Base-by-base conservation (phyloP, 208 protist genomes). In the Crithidia expoeki region DNA sequence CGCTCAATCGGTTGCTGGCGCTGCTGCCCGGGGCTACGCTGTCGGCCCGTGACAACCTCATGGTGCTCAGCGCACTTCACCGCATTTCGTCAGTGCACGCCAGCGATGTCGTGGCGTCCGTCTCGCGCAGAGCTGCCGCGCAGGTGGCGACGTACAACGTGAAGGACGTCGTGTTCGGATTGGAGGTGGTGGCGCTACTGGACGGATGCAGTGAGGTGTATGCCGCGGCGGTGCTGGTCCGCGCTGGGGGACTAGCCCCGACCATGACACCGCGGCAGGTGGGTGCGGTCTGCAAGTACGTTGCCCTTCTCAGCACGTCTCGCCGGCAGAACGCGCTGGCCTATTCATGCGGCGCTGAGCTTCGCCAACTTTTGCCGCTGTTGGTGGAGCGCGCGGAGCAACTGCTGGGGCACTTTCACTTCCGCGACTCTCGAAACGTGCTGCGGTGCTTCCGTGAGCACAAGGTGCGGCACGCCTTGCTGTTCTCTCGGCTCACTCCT, bases 391-490 rank as follows among this genome's bases (percentile, higher is more conserved):
- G 89, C 0, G 70, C 88, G 16, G 84, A 94, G 71, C 30, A 74
- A 49, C 72, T 95, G 12, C 61, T 94, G 0, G 88, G 89, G 0
- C 50, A 69, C n/a, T 95, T 96, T 65, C 67, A 76, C 7, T 65
- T 92, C 9, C 80, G 80, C 40, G 89, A 95, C 63, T 88, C 89
- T 2, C 82, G 84, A 25, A 85, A 83, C 51, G 81, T 96, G 17
- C 79, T 96, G 44, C 76, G 83, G 16, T 96, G 92, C 66, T 72
- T 96, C 10, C 62, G 79, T 5, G 67, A 90, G 57, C 87, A 95
- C 72, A 85, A 86, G 21, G 79, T 94, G 10, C 84, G 84, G 4
- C 92, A 96, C 56, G 80, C 89, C 2, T 59, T 94, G n/a, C 76
- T 94, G n/a, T 90, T 96, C 47, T 84, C 92, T 11, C 81, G 81